phyloP scores from a whole-genome alignment of 192 early-diverging fungal genomes.

The Coemansia sp. region DNA sequence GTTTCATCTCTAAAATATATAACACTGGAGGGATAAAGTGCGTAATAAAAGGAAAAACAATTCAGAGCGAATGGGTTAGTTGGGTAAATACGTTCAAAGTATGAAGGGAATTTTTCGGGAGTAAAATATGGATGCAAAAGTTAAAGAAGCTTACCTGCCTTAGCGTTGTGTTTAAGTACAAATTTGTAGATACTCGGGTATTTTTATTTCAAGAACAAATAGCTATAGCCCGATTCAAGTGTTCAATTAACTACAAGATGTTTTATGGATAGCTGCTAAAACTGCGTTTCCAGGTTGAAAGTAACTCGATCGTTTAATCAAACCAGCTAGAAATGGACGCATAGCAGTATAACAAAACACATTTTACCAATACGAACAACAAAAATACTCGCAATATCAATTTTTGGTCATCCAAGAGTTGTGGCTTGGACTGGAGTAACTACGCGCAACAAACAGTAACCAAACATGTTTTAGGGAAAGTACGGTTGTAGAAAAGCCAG shows the following conservation, averaged over 20 bases:
- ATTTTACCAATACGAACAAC: not conserved
- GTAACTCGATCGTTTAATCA: not conserved
- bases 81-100: not conserved
- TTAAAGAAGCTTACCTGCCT: too few relatives aligned
- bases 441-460: not conserved
- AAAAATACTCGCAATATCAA: not conserved
- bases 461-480: not conserved
- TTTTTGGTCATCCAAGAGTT: not conserved
- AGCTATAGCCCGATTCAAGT: not conserved
- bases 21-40: not conserved
- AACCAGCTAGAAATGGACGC: not conserved
- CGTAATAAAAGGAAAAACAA: not conserved
- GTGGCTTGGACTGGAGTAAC: not conserved
- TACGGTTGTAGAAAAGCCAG: not conserved
- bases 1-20: constrained; percentile 30
- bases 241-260: not conserved
- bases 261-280: constrained; percentile 3
- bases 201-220: not conserved
- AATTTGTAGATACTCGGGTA: not conserved
- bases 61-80: not conserved
- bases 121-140: not conserved
- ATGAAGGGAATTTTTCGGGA: not conserved
- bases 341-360: not conserved
- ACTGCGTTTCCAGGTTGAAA: constrained; percentile 6
- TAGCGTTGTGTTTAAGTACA: too few relatives aligned